Evolutionary conservation across 768 basidiomycete genomes (phyloP), one percentile per base, ranked within the genome.

Genomic region (Lactarius psammicola): DNA sequence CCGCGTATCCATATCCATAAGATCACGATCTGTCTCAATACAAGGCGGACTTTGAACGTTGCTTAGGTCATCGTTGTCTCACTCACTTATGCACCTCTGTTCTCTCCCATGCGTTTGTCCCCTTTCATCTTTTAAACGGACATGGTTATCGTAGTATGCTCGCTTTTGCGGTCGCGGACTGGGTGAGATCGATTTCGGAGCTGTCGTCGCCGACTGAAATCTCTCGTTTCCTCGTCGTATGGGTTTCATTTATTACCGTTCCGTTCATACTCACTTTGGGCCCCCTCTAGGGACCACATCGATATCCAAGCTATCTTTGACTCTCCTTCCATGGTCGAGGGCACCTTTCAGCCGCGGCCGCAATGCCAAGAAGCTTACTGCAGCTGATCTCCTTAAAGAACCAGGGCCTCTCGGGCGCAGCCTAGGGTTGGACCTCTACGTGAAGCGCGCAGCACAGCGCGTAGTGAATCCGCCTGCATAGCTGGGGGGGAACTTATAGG

Each of bases 401-500:
- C 74, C 88, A 7, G 68, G 72, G 20, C 73, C 78, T 5, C 68
- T 84, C 7, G 75, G 78, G 46, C 73, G 70, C 28, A 78, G 75
- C 38, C 74, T 78, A 5, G 80, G 74, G 17, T 67, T 74, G 7
- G 79, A 80, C 55, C 77, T 75, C 49, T 72, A 79, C 23, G 76
- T 79, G 1, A 83, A 81, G 60, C 72, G 74, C n/a, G 78, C 81
- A 34, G 80, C 84, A 23, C 77, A 77, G 56, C 79, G 81, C 40
- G 76, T 93, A 3, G 70, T 76, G 7, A 72, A 76, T 10, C n/a
- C 78, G 89, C 57, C 76, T 91, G 51, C 74, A 75, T 33, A 81
- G 84, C 26, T 91, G 90, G 88, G 74, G n/a, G 79, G 54, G 56
- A 74, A 23, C 85, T 92, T 9, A 84, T 86, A 70, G 83, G 89